Evolutionary conservation across 2,329 filamentous ascomycete genomes (phyloP), one percentile per base, ranked within the genome.

Genomic region (Aspergillus sojae): DNA sequence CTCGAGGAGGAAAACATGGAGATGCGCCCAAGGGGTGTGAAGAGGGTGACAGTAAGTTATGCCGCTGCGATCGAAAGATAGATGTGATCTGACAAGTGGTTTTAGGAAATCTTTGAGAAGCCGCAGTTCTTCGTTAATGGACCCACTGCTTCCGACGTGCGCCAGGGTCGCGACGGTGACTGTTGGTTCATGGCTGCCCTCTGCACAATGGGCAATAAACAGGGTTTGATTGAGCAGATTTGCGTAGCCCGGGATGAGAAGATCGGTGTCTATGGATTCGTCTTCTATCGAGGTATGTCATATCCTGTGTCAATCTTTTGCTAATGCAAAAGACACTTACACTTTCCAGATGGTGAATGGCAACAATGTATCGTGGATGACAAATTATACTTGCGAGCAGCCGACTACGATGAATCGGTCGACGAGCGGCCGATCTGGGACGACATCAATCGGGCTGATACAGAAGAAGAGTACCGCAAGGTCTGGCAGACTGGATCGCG

Each of bases 311-410:
- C 46, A 28, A 14, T 4, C 16, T 32, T 48, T 19, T 43, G n/a
- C 4, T 16, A 10, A 48, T 11, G 12, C 19, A 14, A 9, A 12
- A 4, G 14, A 46, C 4, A n/a, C 46, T 67, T 14, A 65, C 58
- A 46, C 23, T 19, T 10, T 12, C 55, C 67, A 86, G 92, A 94
- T 69, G 93, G 93, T 59, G 92, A 95, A 77, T 97, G 93, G 93
- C 91, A 94, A 62, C 93, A 93, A 70, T 93, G 91, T 62, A 94
- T 97, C 65, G 88, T 97, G 63, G 93, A 97, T 73, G 93, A 97
- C 77, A 96, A 96, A 78, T 84, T 97, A 3, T 96, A 92, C 75
- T 85, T 96, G 21, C 91, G 89, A 64, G 92, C 91, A 1, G 90
- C 92, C 5, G 90, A 91, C 72, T 96, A 92, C 81, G 91, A 96